Evolutionary conservation across 1,284 basidiomycete genomes (phyloP), one percentile per base, ranked within the genome.

Genomic region (Abortiporus biennis): DNA sequence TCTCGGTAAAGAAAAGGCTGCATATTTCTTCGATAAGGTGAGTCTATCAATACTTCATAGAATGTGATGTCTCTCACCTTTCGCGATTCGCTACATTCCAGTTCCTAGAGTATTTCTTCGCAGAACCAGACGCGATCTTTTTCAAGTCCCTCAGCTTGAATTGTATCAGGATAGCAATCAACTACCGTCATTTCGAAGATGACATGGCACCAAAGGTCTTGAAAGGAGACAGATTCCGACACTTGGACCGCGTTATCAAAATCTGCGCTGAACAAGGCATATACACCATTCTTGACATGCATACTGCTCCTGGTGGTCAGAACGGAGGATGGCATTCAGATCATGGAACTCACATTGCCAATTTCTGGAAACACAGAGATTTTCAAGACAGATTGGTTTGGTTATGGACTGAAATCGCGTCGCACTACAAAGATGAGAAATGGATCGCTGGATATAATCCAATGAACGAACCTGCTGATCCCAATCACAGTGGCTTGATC

Each of bases 21-120:
- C 78, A 19, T 80, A 78, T 59, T 90, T 88, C 68, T 90, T 88
- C 52, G 82, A 88, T 63, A 82, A 79, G 67, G 81, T 80, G 46
- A n/a, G 25, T 29, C 21, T 15, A 29, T 23, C n/a, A 8, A 20
- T 19, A 22, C 25, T 31, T 8, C 23, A 20, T 38, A 27, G 16
- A 31, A 27, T 16, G 9, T 32, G 24, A 27, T n/a, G 11, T 9
- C n/a, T 9, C 23, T 13, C 5, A 22, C 12, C 38, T 11, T 30
- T 11, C 8, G 23, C 41, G 41, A 36, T 35, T 12, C 33, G 31
- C 11, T 24, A 2, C 4, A 32, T 40, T n/a, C 11, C 44, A 85
- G 82, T 85, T 85, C 62, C 65, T 87, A n/a, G 78, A 85, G 53
- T 74, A 85, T 61, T 87, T 88, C 66, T 88, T 87, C 63, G 67